These are phyloP conservation scores for Carallia pectinifolia DNA, from an alignment of 345 rosid species.

Conservation along the genomic window DNA sequence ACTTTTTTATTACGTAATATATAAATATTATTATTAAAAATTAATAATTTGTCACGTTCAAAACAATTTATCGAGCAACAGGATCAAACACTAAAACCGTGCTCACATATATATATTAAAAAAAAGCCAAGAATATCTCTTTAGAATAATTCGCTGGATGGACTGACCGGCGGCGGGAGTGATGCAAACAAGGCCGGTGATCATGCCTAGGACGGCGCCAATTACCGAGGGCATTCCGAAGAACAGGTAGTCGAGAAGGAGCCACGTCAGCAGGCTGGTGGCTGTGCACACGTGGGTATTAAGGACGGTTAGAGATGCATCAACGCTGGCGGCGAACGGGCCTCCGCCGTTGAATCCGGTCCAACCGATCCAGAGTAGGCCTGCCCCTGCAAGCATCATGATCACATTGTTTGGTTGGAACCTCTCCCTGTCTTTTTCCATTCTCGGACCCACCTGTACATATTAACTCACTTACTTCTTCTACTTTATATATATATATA, in stretches of 20 bases:
- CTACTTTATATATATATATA: too few relatives aligned
- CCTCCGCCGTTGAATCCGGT: conserved; percentile 60
- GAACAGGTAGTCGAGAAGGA: conserved; percentile 35
- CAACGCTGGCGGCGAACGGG: conserved; percentile 31
- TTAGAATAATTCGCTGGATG: not conserved
- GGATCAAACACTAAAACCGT: too few relatives aligned
- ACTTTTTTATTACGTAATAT: too few relatives aligned
- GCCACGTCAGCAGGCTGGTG: conserved; percentile 47
- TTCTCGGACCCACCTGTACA: conserved; percentile 49
- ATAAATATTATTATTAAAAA: too few relatives aligned
- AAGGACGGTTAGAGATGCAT: conserved; percentile 46
- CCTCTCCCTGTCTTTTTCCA: conserved; percentile 38
- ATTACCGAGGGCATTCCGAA: conserved; percentile 41
- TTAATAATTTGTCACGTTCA: too few relatives aligned
- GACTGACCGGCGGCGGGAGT: conserved; percentile 44
- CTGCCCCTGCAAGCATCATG: conserved; percentile 53
- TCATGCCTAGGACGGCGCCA: conserved; percentile 48
- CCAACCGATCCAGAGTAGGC: conserved; percentile 67
- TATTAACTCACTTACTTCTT: not conserved
- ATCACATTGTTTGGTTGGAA: conserved; percentile 48
- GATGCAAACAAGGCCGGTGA: conserved; percentile 57
- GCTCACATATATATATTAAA: too few relatives aligned
- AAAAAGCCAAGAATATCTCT: not conserved
- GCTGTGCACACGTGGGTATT: conserved; percentile 54
- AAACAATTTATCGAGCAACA: too few relatives aligned